These are phyloP conservation scores for Podila horticola DNA, from an alignment of 192 early-diverging fungal genomes.

Conservation along the genomic window DNA sequence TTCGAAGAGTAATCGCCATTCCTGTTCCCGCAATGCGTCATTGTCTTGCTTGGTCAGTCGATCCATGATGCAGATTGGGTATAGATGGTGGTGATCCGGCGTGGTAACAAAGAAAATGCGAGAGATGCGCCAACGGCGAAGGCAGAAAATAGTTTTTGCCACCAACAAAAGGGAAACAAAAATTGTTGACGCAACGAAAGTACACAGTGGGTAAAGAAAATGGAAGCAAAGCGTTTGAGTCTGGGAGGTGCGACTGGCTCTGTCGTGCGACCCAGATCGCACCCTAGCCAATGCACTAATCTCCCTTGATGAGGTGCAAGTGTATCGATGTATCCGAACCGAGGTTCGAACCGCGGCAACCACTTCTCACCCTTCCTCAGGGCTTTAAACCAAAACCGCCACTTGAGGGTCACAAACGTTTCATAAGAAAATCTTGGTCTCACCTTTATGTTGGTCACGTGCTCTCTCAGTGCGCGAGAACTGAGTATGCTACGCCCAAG, in stretches of 20 bases:
- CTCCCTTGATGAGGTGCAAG: too few species aligned
- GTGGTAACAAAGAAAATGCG: not conserved
- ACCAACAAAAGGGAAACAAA: conserved; percentile 12
- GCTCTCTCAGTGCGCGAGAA: not conserved
- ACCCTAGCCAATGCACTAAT: too few species aligned
- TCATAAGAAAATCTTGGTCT: not conserved
- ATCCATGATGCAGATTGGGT: conserved; percentile 6
- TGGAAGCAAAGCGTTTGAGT: not conserved
- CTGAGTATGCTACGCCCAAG: not conserved
- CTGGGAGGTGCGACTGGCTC: not conserved
- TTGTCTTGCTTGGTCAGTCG: conserved; percentile 32
- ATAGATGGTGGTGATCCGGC: not conserved
- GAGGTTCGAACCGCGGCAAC: too few species aligned
- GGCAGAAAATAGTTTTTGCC: conserved; percentile 10
- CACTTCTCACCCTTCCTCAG: not conserved
- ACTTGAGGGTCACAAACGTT: too few species aligned
- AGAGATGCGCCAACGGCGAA: not conserved
- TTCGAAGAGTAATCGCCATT: conserved; percentile 26
- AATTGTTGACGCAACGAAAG: too few species aligned
- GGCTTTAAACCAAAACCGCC: too few species aligned
- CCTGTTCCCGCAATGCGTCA: conserved; percentile 24
- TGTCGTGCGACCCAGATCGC: not conserved
- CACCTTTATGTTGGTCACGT: not conserved
- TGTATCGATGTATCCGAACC: too few species aligned
- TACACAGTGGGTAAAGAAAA: too few species aligned